These are phyloP conservation scores for Tinospora cordifolia DNA, from an alignment of 164 flowering plant species.

Conservation along the genomic window DNA sequence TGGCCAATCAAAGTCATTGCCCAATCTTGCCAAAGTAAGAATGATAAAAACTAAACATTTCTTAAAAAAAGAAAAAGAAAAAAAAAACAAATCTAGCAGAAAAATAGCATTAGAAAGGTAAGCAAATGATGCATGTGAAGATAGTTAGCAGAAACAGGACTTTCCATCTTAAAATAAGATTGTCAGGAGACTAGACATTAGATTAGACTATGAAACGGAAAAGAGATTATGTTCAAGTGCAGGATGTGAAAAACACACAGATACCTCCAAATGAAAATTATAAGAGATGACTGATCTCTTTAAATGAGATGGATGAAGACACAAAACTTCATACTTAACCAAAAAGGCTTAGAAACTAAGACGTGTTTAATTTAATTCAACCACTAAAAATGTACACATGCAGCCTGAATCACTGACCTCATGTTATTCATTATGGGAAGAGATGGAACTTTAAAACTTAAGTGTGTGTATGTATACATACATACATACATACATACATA, in stretches of 20 bases:
- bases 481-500: no score
- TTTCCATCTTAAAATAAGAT: background rate
- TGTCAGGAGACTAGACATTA: background rate
- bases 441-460: no score
- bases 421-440: no score
- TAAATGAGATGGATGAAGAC: background rate
- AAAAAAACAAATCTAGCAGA: background rate
- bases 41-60: background rate
- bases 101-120: background rate
- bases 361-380: background rate
- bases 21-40: background rate
- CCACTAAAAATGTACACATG: background rate
- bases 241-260: background rate
- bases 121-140: background rate
- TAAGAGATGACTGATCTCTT: background rate
- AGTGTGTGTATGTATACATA: no score
- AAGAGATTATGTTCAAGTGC: background rate
- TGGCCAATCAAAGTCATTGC: conserved; percentile 1
- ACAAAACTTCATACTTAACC: background rate
- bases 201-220: background rate
- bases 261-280: background rate
- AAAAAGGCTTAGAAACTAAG: background rate
- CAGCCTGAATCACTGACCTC: no score
- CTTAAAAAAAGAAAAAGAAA: background rate
- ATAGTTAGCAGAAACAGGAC: no score